phyloP scores from a whole-genome alignment of 2,329 filamentous ascomycete species.

The Fusarium tjaetaba region DNA sequence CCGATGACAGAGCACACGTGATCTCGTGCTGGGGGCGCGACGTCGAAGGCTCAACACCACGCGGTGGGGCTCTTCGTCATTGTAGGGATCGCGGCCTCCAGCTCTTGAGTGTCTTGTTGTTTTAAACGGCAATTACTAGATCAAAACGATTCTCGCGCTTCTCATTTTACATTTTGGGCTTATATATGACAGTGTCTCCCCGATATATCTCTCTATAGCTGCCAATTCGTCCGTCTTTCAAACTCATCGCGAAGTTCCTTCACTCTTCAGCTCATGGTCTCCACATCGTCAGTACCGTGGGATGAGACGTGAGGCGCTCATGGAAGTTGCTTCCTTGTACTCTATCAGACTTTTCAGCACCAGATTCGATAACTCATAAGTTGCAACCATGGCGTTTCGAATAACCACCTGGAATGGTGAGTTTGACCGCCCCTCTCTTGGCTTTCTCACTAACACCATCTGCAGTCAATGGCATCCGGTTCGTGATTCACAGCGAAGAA shows the following conservation, averaged over 20 bases:
- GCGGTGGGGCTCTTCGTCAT: conserved; percentile 29
- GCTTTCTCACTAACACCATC: conserved; percentile 1
- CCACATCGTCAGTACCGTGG: not conserved
- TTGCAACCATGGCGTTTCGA: conserved; percentile 72
- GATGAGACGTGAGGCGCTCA: conserved; percentile 4
- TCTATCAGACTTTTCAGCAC: not conserved
- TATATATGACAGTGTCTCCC: accelerated
- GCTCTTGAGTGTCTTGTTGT: not conserved
- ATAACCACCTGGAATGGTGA: conserved; percentile 89
- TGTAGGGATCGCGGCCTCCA: conserved; percentile 17
- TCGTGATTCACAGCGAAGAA: conserved; percentile 27
- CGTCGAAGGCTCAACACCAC: conserved; percentile 17
- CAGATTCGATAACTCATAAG: not conserved
- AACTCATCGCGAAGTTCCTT: not conserved
- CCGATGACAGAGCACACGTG: conserved; percentile 40
- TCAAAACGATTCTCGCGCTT: not conserved
- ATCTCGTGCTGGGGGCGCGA: conserved; percentile 42
- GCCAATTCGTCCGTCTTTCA: not conserved
- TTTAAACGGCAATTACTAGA: not conserved
- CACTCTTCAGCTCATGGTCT: conserved; percentile 6
- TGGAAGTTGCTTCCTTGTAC: not conserved
- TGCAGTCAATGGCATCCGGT: conserved; percentile 83
- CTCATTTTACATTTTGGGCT: not conserved
- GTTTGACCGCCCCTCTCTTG: conserved; percentile 32
- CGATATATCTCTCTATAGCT: no score